Evolutionary conservation across 805 yeast genomes (phyloP).

Genomic region (Wickerhamomyces ciferrii): DNA sequence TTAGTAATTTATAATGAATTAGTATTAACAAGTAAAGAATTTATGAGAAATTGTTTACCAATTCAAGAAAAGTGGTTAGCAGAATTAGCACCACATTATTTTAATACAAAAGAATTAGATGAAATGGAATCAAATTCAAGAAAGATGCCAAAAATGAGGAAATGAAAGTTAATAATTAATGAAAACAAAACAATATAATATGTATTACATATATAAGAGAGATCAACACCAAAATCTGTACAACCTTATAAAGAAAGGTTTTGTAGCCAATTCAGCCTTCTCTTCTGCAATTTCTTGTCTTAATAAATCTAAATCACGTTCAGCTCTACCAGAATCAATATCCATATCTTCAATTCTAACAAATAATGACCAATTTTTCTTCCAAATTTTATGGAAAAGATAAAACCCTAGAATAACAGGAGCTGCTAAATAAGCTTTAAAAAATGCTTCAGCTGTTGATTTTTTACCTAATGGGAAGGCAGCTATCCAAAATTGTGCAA

Average conservation of each 20-base stretch:
- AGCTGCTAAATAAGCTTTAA: slow-evolving; percentile 35
- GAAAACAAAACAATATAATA: no score
- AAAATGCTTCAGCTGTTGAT: slow-evolving; percentile 26
- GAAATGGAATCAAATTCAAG: slow-evolving; percentile 11
- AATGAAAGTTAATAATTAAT: background rate
- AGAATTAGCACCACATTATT: slow-evolving; percentile 66
- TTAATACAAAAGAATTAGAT: slow-evolving; percentile 11
- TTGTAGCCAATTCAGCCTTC: slow-evolving; percentile 39
- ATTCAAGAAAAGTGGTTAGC: slow-evolving; percentile 67
- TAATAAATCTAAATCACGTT: slow-evolving; percentile 49
- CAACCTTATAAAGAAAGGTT: slow-evolving; percentile 39
- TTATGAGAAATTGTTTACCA: slow-evolving; percentile 76
- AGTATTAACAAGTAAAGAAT: slow-evolving; percentile 81
- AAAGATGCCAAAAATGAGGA: slow-evolving; percentile 17
- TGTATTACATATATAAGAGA: no score
- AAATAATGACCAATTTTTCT: slow-evolving; percentile 32
- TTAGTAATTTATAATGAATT: slow-evolving; percentile 76
- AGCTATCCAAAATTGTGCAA: slow-evolving; percentile 58
- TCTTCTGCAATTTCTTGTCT: slow-evolving; percentile 58
- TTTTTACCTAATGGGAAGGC: slow-evolving; percentile 45
- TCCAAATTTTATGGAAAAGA: slow-evolving; percentile 36
- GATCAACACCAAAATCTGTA: slow-evolving; percentile 52
- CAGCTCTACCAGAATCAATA: slow-evolving; percentile 59
- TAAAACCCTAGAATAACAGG: slow-evolving; percentile 34
- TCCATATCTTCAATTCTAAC: slow-evolving; percentile 47